phyloP scores from a whole-genome alignment of 2,329 filamentous ascomycete genomes.

The Epichloe sp. region DNA sequence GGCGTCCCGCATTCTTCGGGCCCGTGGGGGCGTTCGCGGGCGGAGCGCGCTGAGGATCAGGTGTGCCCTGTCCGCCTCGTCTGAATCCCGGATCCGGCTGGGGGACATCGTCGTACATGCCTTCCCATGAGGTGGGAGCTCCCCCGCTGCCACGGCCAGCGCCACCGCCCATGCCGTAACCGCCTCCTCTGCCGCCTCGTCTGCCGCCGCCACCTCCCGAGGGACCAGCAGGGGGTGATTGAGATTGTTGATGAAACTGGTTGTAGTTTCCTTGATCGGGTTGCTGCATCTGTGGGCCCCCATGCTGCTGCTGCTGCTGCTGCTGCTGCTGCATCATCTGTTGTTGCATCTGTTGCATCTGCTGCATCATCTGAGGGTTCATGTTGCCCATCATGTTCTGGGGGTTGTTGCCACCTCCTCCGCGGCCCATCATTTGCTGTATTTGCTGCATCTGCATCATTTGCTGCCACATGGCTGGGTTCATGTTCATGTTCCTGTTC shows the following conservation, averaged over 20 bases:
- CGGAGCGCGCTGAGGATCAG: conserved; percentile 31
- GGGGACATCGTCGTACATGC: conserved; percentile 97
- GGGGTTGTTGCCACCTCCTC: conserved; percentile 20
- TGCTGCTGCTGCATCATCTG: conserved; percentile 31
- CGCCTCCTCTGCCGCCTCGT: conserved; percentile 8
- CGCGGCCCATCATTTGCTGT: conserved; percentile 39
- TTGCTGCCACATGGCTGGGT: conserved; percentile 63
- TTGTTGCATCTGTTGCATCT: conserved; percentile 36
- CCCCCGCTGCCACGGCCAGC: conserved; percentile 34
- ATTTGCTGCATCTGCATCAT: conserved; percentile 68
- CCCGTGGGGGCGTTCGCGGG: conserved; percentile 68
- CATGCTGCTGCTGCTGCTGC: conserved; percentile 20
- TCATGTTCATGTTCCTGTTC: conserved; percentile 60
- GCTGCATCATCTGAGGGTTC: conserved; percentile 44
- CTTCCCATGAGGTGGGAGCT: conserved; percentile 82
- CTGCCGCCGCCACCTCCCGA: conserved; percentile 12
- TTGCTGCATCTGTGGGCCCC: conserved; percentile 11
- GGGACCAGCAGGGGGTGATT: conserved; percentile 15
- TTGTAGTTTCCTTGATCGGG: conserved; percentile 1
- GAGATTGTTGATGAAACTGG: conserved; percentile 34
- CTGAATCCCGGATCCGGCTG: conserved; percentile 52
- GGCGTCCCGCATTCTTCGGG: conserved; percentile 86
- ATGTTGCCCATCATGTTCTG: conserved; percentile 29
- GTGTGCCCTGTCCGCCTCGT: conserved; percentile 27
- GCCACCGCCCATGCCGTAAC: conserved; percentile 19